Conservation (phyloP, 495 filamentous ascomycete genomes). For the Lepidopterella palustris region DNA sequence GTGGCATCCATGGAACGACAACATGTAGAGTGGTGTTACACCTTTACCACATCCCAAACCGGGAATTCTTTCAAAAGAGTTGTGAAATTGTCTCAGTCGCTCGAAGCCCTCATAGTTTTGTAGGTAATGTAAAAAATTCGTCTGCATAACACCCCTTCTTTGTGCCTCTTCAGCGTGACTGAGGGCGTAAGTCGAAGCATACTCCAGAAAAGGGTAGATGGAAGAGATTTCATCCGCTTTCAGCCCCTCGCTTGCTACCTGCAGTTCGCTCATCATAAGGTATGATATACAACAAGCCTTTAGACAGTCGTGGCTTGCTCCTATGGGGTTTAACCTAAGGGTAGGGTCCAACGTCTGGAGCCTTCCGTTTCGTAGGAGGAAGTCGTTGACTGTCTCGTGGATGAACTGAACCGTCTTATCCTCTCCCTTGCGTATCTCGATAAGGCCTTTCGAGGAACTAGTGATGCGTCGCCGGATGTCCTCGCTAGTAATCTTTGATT, state of each 20-base stretch:
- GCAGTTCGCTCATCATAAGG: background rate
- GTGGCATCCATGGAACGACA: background rate
- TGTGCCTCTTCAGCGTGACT: background rate
- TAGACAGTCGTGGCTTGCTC: constrained; percentile 18
- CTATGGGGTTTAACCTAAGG: constrained; percentile 6
- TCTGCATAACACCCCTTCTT: background rate
- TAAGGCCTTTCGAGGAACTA: constrained; percentile 13
- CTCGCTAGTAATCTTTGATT: constrained; percentile 4
- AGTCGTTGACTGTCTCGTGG: constrained; percentile 23
- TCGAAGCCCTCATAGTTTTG: background rate
- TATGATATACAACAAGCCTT: constrained; percentile 17
- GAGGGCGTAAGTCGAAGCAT: background rate
- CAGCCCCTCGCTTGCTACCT: background rate
- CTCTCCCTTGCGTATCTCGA: constrained; percentile 3
- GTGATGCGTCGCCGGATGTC: constrained; percentile 10
- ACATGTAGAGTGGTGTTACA: background rate
- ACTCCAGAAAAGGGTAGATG: background rate
- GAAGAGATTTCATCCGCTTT: background rate
- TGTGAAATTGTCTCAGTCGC: background rate
- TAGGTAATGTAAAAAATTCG: background rate
- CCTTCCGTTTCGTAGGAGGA: constrained; percentile 16
- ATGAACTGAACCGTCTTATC: constrained; percentile 23
- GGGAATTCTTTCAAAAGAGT: background rate
- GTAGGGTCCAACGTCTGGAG: constrained; percentile 6
- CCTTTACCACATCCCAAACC: background rate